These are phyloP conservation scores for Mesembryanthemum crystallinum DNA, from an alignment of 148 eudicot genomes.

Conservation along the genomic window DNA sequence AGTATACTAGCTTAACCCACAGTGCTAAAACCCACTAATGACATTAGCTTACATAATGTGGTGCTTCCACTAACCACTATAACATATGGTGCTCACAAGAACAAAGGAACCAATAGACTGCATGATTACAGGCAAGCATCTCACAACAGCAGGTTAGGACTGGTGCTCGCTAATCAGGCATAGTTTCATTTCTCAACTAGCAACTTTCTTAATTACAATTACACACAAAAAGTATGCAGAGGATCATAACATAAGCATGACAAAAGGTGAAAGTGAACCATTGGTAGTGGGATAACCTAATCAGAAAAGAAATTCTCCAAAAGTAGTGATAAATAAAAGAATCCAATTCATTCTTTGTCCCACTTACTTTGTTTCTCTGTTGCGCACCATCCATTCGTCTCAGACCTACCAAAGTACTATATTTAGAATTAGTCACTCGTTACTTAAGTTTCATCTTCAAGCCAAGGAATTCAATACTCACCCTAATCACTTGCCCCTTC, in stretches of 20 bases:
- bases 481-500: not conserved
- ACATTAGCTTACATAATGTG: not conserved
- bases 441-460: not conserved
- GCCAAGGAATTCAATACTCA: not conserved
- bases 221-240: conserved; percentile 4
- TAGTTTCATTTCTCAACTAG: not conserved
- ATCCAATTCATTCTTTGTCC: conserved; percentile 33
- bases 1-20: conserved; percentile 8
- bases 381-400: conserved; percentile 28
- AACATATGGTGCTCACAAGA: conserved; percentile 16
- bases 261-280: conserved; percentile 22
- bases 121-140: conserved; percentile 10
- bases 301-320: conserved; percentile 24
- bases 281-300: conserved; percentile 36
- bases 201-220: not conserved
- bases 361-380: conserved; percentile 26
- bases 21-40: conserved; percentile 6
- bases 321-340: conserved; percentile 25
- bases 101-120: conserved; percentile 20
- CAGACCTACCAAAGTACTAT: conserved; percentile 10
- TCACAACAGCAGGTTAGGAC: not conserved
- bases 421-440: conserved; percentile 1
- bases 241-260: conserved; percentile 21
- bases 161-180: conserved; percentile 16
- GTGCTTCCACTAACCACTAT: not conserved